Evolutionary conservation across 1,284 basidiomycete species (phyloP), one percentile per base, ranked within the genome.

Genomic region (Tilletia walkeri): DNA sequence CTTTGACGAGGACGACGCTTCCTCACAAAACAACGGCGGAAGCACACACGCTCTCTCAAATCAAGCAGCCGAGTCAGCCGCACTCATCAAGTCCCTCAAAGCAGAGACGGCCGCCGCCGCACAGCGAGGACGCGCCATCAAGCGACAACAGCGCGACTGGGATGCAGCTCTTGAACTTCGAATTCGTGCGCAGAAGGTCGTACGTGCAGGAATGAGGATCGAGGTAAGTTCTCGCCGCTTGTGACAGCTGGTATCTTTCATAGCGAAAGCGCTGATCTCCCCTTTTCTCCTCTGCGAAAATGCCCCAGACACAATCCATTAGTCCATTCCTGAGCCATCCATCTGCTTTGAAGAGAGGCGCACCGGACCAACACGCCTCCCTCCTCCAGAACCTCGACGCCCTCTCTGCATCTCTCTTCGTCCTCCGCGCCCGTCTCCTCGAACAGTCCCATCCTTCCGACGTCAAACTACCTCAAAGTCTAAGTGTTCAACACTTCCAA

Each of bases 131-230:
- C 0, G 56, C 56, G 56, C 56, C 56, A 61, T 61, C 56, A 61
- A 61, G 56, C 20, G 56, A 24, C 56, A 61, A 18, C 56, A 61
- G 36, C 20, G 56, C 16, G 56, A 61, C 16, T 81, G 75, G 75
- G 79, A 79, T 61, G 73, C 77, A 14, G 66, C 75, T 1, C 76
- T 82, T 20, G 78, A 79, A 20, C 71, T 73, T 0, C 75, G 80
- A 7, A 82, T 82, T 71, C 74, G 79, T 36, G 73, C 76, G 24
- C 80, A 82, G 59, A 75, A 73, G 36, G 50, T 70, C 9, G 50
- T 66, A 20, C 47, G 69, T 5, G 39, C 16, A 4, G 47, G 56
- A 3, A 45, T 56, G 10, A 66, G 70, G 18, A 53, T 76, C 9
- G 69, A 72, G 16, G 66, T 72, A 20, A 45, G 39, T 36, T 74